Base-by-base conservation (phyloP, 768 basidiomycete genomes). In the Tricholomella constricta region DNA sequence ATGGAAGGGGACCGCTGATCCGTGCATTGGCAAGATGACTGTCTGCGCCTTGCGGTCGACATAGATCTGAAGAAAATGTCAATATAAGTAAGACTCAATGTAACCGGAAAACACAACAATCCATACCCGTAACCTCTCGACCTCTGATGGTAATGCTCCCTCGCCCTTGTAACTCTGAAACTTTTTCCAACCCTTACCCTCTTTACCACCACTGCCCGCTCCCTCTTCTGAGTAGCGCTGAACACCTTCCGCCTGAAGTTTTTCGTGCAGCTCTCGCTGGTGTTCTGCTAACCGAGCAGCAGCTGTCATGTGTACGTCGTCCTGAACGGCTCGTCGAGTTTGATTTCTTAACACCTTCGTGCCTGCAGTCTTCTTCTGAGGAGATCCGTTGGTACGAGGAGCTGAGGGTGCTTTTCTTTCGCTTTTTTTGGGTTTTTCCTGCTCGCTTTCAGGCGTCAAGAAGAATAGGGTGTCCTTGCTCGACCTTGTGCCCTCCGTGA, bases 131-230 rank as follows among this genome's bases (percentile, higher is more conserved):
- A 94, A 69, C 55, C 78, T 80, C 55, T 94, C 90, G 6, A 87
- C 85, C 52, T 94, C 88, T n/a, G 78, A 76, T 2, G 96, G 97
- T 29, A 98, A 69, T 45, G 88, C 95, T 12, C 80, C 91, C 65
- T 99, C 96, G 29, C 95, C 89, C 71, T 94, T 94, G 72, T 98
- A 99, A 62, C 94, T 96, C 73, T 93, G 93, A 75, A 96, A 98
- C 56, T 86, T 84, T 68, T 95, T 96, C 89, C 94, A 95, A 12
- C 85, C 83, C 68, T 98, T 98, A 32, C 91, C 92, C 63, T 94
- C 88, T 61, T 91, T 93, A 12, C 87, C 88, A 36, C 81, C 81
- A 19, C 76, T 74, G 0, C 83, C 90, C 29, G 81, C 86, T 6
- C 87, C 91, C 50, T 87, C 89, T 62, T 91, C 91, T 1, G 91